Percentiles rank a stretch among this genome's conserved stretches.
Evolutionary conservation across 306 rosid species (phyloP).

Genomic region (Glycine latifolia): DNA sequence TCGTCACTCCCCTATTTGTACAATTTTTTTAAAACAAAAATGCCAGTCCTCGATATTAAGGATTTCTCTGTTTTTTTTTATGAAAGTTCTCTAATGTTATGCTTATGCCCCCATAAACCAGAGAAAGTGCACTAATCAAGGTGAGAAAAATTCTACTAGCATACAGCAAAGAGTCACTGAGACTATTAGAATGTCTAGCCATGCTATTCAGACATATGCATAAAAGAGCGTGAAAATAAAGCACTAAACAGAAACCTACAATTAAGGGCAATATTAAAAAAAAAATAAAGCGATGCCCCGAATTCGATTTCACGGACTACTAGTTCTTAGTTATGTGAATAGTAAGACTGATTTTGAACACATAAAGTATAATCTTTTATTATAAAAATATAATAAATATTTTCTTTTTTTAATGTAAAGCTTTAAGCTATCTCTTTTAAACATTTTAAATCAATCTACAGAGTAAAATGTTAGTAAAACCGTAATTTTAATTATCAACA

Average conservation of each 20-base stretch:
- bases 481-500: neutral
- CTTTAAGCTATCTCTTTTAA: no score
- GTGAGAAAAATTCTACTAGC: conserved; percentile 1
- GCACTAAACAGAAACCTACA: conserved; percentile 24
- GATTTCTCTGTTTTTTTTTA: neutral
- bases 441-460: neutral
- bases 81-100: neutral
- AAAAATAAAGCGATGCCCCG: neutral
- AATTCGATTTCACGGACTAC: neutral
- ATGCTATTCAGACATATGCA: conserved; percentile 29
- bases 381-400: neutral
- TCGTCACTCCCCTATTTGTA: neutral
- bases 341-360: neutral
- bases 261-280: neutral
- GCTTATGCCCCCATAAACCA: neutral
- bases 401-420: no score
- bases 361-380: neutral
- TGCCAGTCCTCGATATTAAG: conserved; percentile 24
- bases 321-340: no score
- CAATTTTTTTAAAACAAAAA: neutral
- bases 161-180: neutral
- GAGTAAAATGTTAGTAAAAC: neutral
- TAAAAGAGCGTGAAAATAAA: conserved; percentile 44
- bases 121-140: neutral
- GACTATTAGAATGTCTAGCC: conserved; percentile 43